Evolutionary conservation across 2,329 filamentous ascomycete genomes (phyloP).

Genomic region (Leptoxyphium fumago): DNA sequence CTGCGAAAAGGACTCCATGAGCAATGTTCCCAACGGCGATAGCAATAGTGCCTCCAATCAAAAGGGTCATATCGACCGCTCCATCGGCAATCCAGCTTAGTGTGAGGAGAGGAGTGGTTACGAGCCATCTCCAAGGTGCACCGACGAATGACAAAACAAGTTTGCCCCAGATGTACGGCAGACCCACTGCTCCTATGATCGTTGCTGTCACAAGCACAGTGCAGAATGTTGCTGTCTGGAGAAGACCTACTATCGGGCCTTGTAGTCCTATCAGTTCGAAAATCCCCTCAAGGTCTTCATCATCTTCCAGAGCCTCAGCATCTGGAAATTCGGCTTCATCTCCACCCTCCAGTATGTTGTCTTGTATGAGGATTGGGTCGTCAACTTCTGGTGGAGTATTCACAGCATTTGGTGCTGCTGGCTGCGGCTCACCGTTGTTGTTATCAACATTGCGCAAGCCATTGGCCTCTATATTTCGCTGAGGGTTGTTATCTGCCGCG

Average conservation of each 20-base stretch:
- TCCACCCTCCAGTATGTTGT: constrained; percentile 42
- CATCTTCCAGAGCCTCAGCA: constrained; percentile 59
- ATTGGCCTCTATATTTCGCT: constrained; percentile 36
- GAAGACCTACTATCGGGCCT: constrained; percentile 72
- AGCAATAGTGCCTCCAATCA: constrained; percentile 30
- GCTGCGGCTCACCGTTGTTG: constrained; percentile 44
- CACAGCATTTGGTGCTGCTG: constrained; percentile 8
- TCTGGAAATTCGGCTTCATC: constrained; percentile 57
- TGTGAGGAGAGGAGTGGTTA: constrained; percentile 57
- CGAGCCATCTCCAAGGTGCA: constrained; percentile 53
- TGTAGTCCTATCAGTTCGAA: constrained; percentile 95
- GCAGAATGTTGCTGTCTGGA: constrained; percentile 93
- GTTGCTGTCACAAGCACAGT: constrained; percentile 78
- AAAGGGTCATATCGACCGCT: constrained; percentile 59
- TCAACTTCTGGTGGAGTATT: too few species aligned
- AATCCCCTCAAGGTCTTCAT: constrained; percentile 89
- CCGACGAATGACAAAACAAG: constrained; percentile 65
- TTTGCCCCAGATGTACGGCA: constrained; percentile 86
- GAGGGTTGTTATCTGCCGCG: constrained; percentile 7
- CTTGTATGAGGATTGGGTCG: constrained; percentile 4
- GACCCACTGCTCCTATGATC: constrained; percentile 69
- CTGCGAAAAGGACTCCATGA: constrained; percentile 3
- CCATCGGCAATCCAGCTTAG: constrained; percentile 63
- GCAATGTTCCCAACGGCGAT: constrained; percentile 5
- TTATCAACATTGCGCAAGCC: constrained; percentile 46